A percentile compares a stretch with the other conserved stretches of the same genome.
Conservation (phyloP, 495 filamentous ascomycete species). For the Aspergillus carlsbadensis region DNA sequence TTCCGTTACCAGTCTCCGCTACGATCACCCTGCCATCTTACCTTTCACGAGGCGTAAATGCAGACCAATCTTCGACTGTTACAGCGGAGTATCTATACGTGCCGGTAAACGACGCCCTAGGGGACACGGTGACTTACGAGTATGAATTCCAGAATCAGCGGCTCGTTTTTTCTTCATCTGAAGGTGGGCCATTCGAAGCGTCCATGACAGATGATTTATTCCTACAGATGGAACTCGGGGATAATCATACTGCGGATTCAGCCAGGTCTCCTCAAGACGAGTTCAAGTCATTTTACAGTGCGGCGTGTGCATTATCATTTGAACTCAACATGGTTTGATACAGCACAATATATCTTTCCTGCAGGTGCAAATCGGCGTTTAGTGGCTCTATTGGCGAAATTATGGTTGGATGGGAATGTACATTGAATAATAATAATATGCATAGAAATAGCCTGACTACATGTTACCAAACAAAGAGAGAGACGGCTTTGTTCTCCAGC, state of each 20-base stretch:
- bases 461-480: no score
- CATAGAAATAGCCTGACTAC: no score
- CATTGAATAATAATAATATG: no score
- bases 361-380: not conserved
- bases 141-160: slow-evolving; percentile 32
- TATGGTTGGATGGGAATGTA: no score
- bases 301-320: slow-evolving; percentile 40
- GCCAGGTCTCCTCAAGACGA: slow-evolving; percentile 17
- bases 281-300: slow-evolving; percentile 39
- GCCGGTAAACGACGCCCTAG: slow-evolving; percentile 28
- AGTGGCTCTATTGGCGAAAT: no score
- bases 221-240: slow-evolving; percentile 26
- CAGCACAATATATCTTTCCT: not conserved
- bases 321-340: slow-evolving; percentile 20
- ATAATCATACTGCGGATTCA: not conserved
- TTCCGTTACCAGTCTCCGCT: slow-evolving; percentile 31
- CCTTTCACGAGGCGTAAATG: not conserved
- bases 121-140: slow-evolving; percentile 21
- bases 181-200: slow-evolving; percentile 35
- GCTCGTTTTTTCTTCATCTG: slow-evolving; percentile 32
- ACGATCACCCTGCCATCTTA: slow-evolving; percentile 30
- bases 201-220: slow-evolving; percentile 28
- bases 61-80: not conserved
- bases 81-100: slow-evolving; percentile 38
- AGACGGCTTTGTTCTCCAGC: not conserved